Conservation (phyloP, 148 eudicot genomes). For the Selenicereus undatus region DNA sequence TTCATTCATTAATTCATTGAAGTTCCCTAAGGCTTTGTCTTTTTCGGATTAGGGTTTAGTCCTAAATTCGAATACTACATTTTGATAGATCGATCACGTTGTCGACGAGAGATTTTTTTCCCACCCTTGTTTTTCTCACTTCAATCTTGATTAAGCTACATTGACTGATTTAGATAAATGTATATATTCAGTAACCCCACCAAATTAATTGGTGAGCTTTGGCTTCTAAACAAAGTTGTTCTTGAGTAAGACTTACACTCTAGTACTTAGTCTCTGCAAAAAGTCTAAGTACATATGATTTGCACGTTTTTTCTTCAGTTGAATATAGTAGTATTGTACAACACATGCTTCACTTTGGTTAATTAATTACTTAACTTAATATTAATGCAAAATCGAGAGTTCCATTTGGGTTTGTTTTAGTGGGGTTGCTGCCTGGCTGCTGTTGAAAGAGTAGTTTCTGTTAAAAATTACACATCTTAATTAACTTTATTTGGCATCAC, state of each 20-base stretch:
- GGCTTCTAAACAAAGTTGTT: conserved; percentile 29
- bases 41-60: neutral
- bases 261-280: neutral
- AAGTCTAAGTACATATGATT: neutral
- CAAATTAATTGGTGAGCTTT: conserved; percentile 21
- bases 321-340: neutral
- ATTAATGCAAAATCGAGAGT: neutral
- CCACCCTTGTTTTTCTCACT: conserved; percentile 1
- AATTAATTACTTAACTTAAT: neutral
- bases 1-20: neutral
- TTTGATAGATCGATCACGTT: too few species aligned
- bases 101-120: too few species aligned
- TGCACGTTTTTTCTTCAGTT: neutral
- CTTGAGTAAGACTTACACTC: conserved; percentile 12
- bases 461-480: conserved; percentile 8
- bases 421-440: conserved; percentile 4
- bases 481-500: neutral
- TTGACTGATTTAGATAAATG: conserved; percentile 13
- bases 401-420: neutral
- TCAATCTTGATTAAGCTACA: conserved; percentile 8
- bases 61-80: neutral
- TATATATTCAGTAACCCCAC: conserved; percentile 2
- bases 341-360: neutral
- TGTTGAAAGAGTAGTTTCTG: conserved; percentile 19
- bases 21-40: neutral